A percentile compares a stretch with the other conserved stretches of the same genome.
Evolutionary conservation across 257 asterid species (phyloP).

Genomic region (Scutellaria barbata): DNA sequence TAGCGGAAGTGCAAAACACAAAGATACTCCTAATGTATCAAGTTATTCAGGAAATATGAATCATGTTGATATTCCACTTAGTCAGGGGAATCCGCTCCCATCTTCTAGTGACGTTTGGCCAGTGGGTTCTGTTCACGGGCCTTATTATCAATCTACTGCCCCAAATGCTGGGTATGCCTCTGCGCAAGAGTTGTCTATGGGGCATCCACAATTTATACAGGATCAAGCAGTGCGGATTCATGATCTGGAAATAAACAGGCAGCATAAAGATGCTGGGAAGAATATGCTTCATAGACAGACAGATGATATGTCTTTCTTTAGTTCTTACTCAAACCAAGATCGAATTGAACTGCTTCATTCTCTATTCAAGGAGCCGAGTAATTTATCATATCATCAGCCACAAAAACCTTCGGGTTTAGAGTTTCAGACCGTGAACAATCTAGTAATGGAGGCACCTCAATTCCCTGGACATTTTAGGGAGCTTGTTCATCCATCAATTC

Average conservation of each 20-base stretch:
- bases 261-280: constrained; percentile 45
- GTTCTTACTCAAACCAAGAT: constrained; percentile 54
- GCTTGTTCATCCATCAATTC: constrained; percentile 55
- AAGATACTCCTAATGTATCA: constrained; percentile 48
- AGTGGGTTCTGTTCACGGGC: constrained; percentile 56
- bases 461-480: constrained; percentile 60
- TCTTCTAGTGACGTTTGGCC: constrained; percentile 69
- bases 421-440: constrained; percentile 53
- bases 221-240: constrained; percentile 47
- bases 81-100: constrained; percentile 45
- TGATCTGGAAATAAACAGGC: constrained; percentile 46
- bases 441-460: constrained; percentile 58
- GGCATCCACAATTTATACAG: constrained; percentile 59
- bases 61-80: constrained; percentile 49
- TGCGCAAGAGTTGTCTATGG: constrained; percentile 59
- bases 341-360: constrained; percentile 70
- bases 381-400: constrained; percentile 55
- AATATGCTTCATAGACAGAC: constrained; percentile 53
- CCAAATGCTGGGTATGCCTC: constrained; percentile 58
- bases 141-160: constrained; percentile 55
- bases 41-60: constrained; percentile 51
- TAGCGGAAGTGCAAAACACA: constrained; percentile 46
- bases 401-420: constrained; percentile 60
- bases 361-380: constrained; percentile 57
- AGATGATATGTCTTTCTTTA: constrained; percentile 54